Evolutionary conservation across 2,329 filamentous ascomycete genomes (phyloP), one percentile per base, ranked within the genome.

Genomic region (Orbilia blumenaviensis): DNA sequence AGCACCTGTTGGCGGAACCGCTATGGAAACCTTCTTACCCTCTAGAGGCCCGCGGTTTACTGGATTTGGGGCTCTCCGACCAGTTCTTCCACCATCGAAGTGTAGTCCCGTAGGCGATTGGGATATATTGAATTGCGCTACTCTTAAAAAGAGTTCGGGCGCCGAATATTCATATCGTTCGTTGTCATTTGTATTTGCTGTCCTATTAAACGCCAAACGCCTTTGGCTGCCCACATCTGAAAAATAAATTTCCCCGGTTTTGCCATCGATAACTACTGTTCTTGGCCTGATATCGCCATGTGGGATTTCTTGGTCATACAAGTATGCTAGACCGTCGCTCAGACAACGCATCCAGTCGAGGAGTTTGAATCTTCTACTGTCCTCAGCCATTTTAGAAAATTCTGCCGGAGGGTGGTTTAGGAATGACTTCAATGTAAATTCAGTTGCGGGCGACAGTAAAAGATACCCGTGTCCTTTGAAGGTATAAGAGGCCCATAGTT

Each of bases 331-430:
- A 0, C 90, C 89, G 81, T 92, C 89, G 42, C 87, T 85, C 2
- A 93, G 85, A 81, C 91, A 93, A 80, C 91, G 88, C 80, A 93
- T 87, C 91, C 91, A 93, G 81, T 91, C 89, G 81, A 92, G 84
- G 3, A 92, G 81, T 14, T 90, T 83, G 50, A 85, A 83, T 34
- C 89, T 86, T 25, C 90, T 85, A 42, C 87, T 86, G 60, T 85
- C 84, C 80, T 91, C 91, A 2, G 87, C 80, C 9, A 92, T 81
- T 62, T 86, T 87, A 79, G 90, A 89, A 81, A 90, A 86, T 21
- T 87, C 86, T 21, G 86, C 83, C 1, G 90, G 89, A 3, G 87
- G 87, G 61, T 87, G 88, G 14, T 88, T 85, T 73, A 93, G 85
- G 81, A 92, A 90, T 0, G 88, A 87, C 79, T 88, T 89, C 38